Evolutionary conservation across 352 stramenopile genomes (phyloP), one percentile per base, ranked within the genome.

Genomic region (Plasmopara muralis): DNA sequence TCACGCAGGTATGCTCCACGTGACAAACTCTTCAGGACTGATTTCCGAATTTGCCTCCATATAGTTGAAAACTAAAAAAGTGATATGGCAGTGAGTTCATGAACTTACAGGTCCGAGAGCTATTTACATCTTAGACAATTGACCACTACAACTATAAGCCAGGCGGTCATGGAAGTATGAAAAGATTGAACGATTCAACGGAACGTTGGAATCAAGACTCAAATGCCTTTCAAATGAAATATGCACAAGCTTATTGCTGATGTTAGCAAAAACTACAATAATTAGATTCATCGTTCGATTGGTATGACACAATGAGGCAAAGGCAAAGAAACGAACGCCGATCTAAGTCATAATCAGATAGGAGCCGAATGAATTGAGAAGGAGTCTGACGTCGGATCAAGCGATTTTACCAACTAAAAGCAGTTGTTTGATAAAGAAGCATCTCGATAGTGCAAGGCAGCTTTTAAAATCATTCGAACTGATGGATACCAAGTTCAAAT

Each of bases 231-330:
- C 31, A 35, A 35, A 16, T n/a, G 40, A n/a, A 46, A 31, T n/a
- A 9, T 16, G 40, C 40, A 46, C 28, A 46, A 46, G 40, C 15
- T 46, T 46, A 33, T 33, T 16, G 14, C 40, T n/a, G 40, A n/a
- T 45, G n/a, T 66, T n/a, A 71, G 73, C 13, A 9, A 46, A 18
- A 74, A 74, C 38, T 73, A 74, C 44, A 72, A 74, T 43, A 64
- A n/a, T 14, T 71, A 60, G 18, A 31, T 60, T 43, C 57, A 77
- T 48, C 38, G 40, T 64, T 43, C n/a, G 20, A 25, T 25, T 42
- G 29, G 60, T 61, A 33, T 25, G 20, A 25, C 20, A 1, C 20
- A 68, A 43, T 55, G 12, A 16, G 37, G 14, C 37, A 8, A 35
- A 35, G 31, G 66, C 35, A 64, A 68, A 44, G 59, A 67, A 9